Conservation (phyloP, 345 rosid species). For the Conringia planisiliqua region DNA sequence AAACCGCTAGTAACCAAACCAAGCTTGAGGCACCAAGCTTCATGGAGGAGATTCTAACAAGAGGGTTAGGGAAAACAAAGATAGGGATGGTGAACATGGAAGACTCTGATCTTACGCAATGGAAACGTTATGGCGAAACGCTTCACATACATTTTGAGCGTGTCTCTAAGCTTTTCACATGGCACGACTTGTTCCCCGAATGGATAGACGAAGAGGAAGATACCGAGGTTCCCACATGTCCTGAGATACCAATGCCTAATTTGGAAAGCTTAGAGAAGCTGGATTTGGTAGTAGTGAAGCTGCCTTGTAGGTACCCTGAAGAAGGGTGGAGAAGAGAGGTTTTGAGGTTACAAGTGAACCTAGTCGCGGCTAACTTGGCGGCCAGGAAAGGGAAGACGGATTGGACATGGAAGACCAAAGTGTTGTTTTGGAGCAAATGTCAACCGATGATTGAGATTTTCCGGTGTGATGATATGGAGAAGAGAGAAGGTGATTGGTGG, state of each 20-base stretch:
- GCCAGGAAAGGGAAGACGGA: constrained; percentile 57
- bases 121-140: constrained; percentile 60
- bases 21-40: constrained; percentile 64
- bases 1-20: constrained; percentile 26
- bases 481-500: constrained; percentile 84
- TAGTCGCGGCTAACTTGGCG: constrained; percentile 61
- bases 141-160: constrained; percentile 48
- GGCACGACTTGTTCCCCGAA: constrained; percentile 85
- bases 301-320: constrained; percentile 78
- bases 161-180: constrained; percentile 58
- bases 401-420: constrained; percentile 58
- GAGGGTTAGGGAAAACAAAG: constrained; percentile 41
- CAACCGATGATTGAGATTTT: constrained; percentile 89
- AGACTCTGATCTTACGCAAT: constrained; percentile 51
- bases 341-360: constrained; percentile 75
- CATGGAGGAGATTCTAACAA: constrained; percentile 46
- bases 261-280: constrained; percentile 37
- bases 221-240: constrained; percentile 57
- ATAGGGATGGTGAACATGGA: constrained; percentile 87
- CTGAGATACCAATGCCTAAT: constrained; percentile 87
- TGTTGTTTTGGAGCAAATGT: constrained; percentile 78
- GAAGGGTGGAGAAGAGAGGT: constrained; percentile 85
- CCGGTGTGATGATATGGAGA: constrained; percentile 74
- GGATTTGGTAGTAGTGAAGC: constrained; percentile 71
- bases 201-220: constrained; percentile 99